Percentiles rank a stretch among this genome's conserved stretches.
Conservation (phyloP, 176 grass and related monocot species). For the Pontederia crassipes region DNA sequence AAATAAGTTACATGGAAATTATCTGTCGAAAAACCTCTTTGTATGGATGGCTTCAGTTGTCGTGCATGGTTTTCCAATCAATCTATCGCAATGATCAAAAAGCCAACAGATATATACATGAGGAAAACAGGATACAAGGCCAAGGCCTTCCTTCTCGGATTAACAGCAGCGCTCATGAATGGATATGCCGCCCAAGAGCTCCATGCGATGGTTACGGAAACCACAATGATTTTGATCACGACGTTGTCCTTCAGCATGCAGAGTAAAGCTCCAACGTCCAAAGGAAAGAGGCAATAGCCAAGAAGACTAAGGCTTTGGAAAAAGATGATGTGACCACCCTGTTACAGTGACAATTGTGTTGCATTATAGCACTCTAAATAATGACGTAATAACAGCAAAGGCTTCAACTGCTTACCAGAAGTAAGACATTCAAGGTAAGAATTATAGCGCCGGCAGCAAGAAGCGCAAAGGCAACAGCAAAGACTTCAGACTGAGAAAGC, state of each 20-base stretch:
- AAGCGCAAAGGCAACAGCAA: constrained; percentile 96
- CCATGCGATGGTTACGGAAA: constrained; percentile 76
- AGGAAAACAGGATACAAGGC: constrained; percentile 93
- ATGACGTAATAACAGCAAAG: neutral
- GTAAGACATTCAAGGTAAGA: constrained; percentile 85
- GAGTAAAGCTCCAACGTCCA: constrained; percentile 77
- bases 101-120: constrained; percentile 95
- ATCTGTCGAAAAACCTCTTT: too few species aligned
- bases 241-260: constrained; percentile 89
- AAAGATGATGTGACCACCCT: constrained; percentile 99
- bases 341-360: constrained; percentile 7
- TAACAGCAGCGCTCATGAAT: constrained; percentile 96
- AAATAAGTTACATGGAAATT: too few species aligned
- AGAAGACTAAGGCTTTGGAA: constrained; percentile 98
- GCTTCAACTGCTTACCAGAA: constrained; percentile 52
- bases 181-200: constrained; percentile 99
- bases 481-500: constrained; percentile 85
- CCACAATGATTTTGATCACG: constrained; percentile 77
- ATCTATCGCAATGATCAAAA: constrained; percentile 96
- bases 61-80: constrained; percentile 5
- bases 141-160: constrained; percentile 91
- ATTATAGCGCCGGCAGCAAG: constrained; percentile 97
- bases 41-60: too few species aligned
- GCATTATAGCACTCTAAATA: neutral
- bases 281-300: constrained; percentile 87